These are phyloP conservation scores for Venturia aucupariae DNA, from an alignment of 2,329 filamentous ascomycete species.

Conservation along the genomic window DNA sequence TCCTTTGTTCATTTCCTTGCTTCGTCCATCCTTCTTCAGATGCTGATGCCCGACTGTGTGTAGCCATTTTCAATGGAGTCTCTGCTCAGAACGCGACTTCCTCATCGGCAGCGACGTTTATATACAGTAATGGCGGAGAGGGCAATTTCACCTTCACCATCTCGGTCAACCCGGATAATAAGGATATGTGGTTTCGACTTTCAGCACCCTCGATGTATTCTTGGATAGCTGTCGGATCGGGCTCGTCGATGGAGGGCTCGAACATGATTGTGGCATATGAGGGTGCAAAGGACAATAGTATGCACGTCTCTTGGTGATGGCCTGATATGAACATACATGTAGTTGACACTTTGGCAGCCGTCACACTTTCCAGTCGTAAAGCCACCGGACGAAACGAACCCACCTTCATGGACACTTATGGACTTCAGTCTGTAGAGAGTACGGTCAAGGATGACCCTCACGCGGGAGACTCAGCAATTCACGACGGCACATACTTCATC, in stretches of 20 bases:
- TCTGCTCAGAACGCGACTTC: not conserved
- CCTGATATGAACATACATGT: not conserved
- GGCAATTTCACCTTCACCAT: conserved; percentile 21
- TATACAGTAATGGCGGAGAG: conserved; percentile 4
- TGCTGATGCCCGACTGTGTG: not conserved
- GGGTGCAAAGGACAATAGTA: conserved; percentile 34
- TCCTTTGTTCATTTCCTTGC: not conserved
- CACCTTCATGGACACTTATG: conserved; percentile 19
- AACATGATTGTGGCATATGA: conserved; percentile 48
- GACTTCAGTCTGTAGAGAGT: conserved; percentile 26
- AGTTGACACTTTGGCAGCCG: conserved; percentile 22
- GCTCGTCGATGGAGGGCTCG: conserved; percentile 42
- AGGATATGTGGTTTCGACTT: conserved; percentile 47
- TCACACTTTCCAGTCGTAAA: conserved; percentile 49
- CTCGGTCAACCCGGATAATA: conserved; percentile 23
- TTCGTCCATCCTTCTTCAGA: not conserved
- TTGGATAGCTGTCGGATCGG: conserved; percentile 49
- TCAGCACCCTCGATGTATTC: conserved; percentile 37
- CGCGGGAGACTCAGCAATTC: not conserved
- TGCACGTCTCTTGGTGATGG: not conserved
- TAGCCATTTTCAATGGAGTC: not conserved
- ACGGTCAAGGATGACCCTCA: conserved; percentile 24
- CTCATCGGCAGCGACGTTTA: not conserved
- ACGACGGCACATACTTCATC: conserved; percentile 35
- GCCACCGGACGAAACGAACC: conserved; percentile 46